These are phyloP conservation scores for Tritrichomonas musculus DNA, from an alignment of 208 protist species.

Conservation along the genomic window DNA sequence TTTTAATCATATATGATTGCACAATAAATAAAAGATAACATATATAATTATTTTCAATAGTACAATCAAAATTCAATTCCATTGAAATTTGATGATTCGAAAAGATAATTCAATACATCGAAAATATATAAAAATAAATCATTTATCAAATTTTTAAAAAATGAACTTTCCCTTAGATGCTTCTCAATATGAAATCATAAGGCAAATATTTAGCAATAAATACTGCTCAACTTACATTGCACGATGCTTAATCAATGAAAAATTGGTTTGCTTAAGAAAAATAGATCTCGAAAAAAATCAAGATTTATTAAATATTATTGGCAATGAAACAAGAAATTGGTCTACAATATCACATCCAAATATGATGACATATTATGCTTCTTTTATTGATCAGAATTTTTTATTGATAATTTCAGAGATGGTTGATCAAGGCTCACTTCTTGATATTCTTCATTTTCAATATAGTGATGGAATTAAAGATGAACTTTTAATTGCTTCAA, in stretches of 20 bases:
- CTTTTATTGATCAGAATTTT: neutral
- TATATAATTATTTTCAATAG: too few species aligned
- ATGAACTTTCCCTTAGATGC: neutral
- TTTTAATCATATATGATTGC: too few species aligned
- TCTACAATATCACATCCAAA: neutral
- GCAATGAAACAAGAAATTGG: neutral
- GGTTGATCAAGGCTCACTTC: neutral
- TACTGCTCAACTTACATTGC: neutral
- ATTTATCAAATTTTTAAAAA: too few species aligned
- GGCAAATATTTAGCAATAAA: neutral
- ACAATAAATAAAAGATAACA: too few species aligned
- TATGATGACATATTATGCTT: constrained; percentile 1
- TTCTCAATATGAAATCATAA: neutral
- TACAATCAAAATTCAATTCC: too few species aligned
- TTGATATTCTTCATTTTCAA: neutral
- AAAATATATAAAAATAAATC: too few species aligned
- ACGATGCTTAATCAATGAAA: neutral
- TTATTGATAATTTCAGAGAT: neutral
- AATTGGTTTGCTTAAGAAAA: neutral
- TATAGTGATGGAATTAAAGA: neutral
- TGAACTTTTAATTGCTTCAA: constrained; percentile 40
- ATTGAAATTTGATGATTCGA: too few species aligned
- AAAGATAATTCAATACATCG: too few species aligned
- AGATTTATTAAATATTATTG: neutral
- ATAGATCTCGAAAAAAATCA: neutral